Percentiles rank a stretch among this genome's conserved stretches.
Evolutionary conservation across 495 filamentous ascomycete species (phyloP).

Genomic region (Aspergillus saccharolyticus): DNA sequence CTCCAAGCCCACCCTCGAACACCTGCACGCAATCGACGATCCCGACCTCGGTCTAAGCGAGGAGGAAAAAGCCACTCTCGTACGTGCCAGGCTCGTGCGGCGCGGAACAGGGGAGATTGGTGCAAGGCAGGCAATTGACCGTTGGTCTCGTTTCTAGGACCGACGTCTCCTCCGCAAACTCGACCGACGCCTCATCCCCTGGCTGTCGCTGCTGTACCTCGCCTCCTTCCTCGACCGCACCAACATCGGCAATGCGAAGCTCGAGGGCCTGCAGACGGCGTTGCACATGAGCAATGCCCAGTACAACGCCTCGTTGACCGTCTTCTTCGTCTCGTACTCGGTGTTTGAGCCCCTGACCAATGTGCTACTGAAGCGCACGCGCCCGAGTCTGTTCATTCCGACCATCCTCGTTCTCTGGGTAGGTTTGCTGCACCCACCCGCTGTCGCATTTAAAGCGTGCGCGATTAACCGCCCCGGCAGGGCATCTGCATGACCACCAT

Average conservation of each 20-base stretch:
- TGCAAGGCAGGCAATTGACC: too few relatives aligned
- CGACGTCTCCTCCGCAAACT: slow-evolving; percentile 64
- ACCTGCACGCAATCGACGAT: slow-evolving; percentile 35
- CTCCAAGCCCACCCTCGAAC: not conserved
- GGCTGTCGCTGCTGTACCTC: slow-evolving; percentile 82
- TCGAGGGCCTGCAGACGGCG: slow-evolving; percentile 63
- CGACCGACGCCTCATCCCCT: slow-evolving; percentile 67
- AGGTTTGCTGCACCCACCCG: not conserved
- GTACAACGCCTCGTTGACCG: slow-evolving; percentile 73
- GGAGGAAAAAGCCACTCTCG: slow-evolving; percentile 62
- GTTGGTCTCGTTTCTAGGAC: slow-evolving; percentile 43
- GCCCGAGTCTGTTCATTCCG: slow-evolving; percentile 66
- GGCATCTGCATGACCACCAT: slow-evolving; percentile 78
- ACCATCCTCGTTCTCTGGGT: slow-evolving; percentile 55
- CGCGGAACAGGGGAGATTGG: too few relatives aligned
- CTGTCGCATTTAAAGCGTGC: too few relatives aligned
- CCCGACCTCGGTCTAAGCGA: slow-evolving; percentile 65
- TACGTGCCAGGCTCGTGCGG: slow-evolving; percentile 34
- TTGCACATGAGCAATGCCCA: slow-evolving; percentile 60
- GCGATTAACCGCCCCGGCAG: slow-evolving; percentile 27
- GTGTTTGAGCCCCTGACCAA: slow-evolving; percentile 86
- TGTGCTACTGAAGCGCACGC: slow-evolving; percentile 72
- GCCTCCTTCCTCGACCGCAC: slow-evolving; percentile 77
- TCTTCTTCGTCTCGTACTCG: slow-evolving; percentile 92
- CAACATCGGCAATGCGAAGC: slow-evolving; percentile 86